A percentile compares a stretch with the other conserved stretches of the same genome.
These are phyloP conservation scores for Thalassiosira sp. DNA, from an alignment of 352 stramenopile species.

Conservation along the genomic window DNA sequence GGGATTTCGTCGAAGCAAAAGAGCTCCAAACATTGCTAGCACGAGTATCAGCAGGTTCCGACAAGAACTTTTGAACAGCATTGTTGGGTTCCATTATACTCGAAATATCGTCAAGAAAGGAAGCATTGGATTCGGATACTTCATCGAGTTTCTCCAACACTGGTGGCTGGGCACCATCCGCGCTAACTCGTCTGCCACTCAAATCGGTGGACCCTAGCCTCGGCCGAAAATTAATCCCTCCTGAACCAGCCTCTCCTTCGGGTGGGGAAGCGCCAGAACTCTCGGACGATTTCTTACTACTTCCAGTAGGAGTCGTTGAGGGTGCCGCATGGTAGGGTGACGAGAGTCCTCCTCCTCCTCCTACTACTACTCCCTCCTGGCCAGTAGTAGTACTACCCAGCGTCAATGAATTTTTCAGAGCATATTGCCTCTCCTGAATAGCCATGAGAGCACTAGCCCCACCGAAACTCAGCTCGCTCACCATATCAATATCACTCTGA, in stretches of 20 bases:
- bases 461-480: constrained; percentile 57
- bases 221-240: background rate
- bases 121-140: constrained; percentile 43
- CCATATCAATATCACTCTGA: constrained; percentile 29
- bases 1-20: background rate
- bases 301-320: too few relatives aligned
- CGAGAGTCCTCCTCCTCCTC: too few relatives aligned
- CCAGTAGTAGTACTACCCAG: too few relatives aligned
- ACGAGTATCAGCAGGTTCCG: background rate
- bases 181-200: background rate
- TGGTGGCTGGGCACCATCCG: background rate
- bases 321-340: too few relatives aligned
- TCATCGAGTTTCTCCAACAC: constrained; percentile 42
- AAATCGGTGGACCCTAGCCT: background rate
- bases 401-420: too few relatives aligned
- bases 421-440: constrained; percentile 8
- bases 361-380: too few relatives aligned
- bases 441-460: constrained; percentile 51
- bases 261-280: too few relatives aligned
- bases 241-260: background rate
- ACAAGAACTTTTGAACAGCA: constrained; percentile 34
- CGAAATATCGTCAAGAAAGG: constrained; percentile 38
- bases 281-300: background rate
- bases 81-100: constrained; percentile 15
- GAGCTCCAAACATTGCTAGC: constrained; percentile 9